Base-by-base conservation (phyloP, 768 basidiomycete genomes). In the Dioszegia crocea region DNA sequence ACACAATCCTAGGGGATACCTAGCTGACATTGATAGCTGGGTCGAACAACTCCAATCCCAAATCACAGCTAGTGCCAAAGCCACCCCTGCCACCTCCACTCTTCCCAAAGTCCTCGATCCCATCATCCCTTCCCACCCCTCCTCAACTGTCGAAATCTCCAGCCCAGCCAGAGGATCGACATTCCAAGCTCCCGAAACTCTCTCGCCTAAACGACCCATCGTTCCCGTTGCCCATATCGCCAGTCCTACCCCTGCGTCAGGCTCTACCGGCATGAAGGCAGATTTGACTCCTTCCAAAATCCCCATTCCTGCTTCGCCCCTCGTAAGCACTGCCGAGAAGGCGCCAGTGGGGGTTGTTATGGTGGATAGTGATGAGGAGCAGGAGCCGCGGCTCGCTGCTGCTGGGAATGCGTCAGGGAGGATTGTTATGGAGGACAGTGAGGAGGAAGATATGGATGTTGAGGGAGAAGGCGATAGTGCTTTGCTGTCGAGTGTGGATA, bases 181-280 rank as follows among this genome's bases (percentile, higher is more conserved):
- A 17, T 48, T 30, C 47, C 6, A 4, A 3, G 47, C 26, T 26
- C 47, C 47, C 29, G 30, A 48, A n/a, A 48, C 47, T 19, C 47
- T 29, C 30, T 48, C 30, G 8, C 30, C 47, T 17, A 29, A 29
- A 19, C 21, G 10, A 48, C 14, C 33, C 33, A 33, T 14, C 33
- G 14, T 33, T n/a, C n/a, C n/a, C n/a, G n/a, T n/a, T n/a, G 31
- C 58, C 16, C 29, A 47, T 19, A 19, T 5, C 8, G 21, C 40
- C 40, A 16, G 16, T 43, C 40, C 21, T 19, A 8, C 40, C 5
- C 8, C 44, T 23, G 8, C 38, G 17, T 10, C 33, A 26, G 44
- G 40, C 52, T 57, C 16, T 27, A 36, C 38, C 30, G 63, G 57
- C 5, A 8, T 43, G 14, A 43, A 33, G 33, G 40, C 40, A 19